Base-by-base conservation (phyloP, 495 filamentous ascomycete species). In the Xylaria curta region DNA sequence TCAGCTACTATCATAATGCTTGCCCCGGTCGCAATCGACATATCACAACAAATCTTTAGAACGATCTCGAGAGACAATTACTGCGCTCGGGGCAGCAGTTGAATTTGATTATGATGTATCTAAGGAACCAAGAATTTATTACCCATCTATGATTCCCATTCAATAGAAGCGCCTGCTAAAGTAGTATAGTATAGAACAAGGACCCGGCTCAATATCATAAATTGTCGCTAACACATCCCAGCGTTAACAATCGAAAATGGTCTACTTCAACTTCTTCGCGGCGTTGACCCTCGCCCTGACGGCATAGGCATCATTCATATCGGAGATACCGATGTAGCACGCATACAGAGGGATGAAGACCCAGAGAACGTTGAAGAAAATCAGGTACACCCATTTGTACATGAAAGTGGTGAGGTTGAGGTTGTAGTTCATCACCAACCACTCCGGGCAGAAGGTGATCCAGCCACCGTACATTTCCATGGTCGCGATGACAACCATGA, bases 391-490 rank as follows among this genome's bases (percentile, higher is more conserved):
- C 93, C 93, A 93, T 74, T 91, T 78, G 76, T 95, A 97, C 86
- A 98, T 94, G 72, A 88, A 92, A 75, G 97, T 94, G 70, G 87
- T 89, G 0, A 89, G 91, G 74, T 95, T 90, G 74, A 98, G 85
- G 80, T 93, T 93, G 71, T 88, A 79, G 70, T 85, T 92, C 2
- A 90, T 92, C 4, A 87, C 91, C 68, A 98, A 81, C 95, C 94
- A 98, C 83, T 98, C 95, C 17, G 95, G 95, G 74, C 89, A 91
- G 82, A 98, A 98, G 0, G 95, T 98, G 93, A 98, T 98, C 78
- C 92, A 97, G 15, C 92, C 94, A 47, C 95, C 95, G 82, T 98
- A 98, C 15, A 98, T 78, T 84, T 98, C 95, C n/a, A 89, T 94
- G 8, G 93, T 95, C n/a, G 95, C 95, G 63, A 97, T 80, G 31